A percentile compares a stretch with the other conserved stretches of the same genome.
Conservation (phyloP, 108 stramenopile species). For the Cyclotella kingstonii region DNA sequence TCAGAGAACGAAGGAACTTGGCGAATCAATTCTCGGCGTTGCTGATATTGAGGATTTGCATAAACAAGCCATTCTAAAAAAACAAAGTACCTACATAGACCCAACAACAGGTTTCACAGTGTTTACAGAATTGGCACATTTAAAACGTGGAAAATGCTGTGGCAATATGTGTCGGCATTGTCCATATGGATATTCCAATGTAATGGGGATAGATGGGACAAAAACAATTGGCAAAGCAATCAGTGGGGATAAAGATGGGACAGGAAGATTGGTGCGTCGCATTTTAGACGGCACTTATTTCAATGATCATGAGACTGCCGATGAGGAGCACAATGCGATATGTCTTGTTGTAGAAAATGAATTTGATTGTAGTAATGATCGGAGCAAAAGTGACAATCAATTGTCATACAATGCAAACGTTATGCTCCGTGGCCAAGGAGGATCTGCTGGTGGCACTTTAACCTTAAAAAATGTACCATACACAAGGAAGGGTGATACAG, state of each 20-base stretch:
- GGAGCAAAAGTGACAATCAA: not conserved
- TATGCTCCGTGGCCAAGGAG: conserved; percentile 36
- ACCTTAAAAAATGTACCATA: conserved; percentile 87
- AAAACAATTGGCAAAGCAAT: conserved; percentile 26
- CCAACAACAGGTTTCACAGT: conserved; percentile 86
- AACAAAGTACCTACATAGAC: conserved; percentile 76
- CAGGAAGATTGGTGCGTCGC: conserved; percentile 20
- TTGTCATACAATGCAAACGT: not conserved
- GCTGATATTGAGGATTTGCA: conserved; percentile 80
- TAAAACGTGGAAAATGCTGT: conserved; percentile 87
- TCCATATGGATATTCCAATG: conserved; percentile 87
- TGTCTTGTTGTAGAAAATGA: no score
- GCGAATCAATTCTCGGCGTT: conserved; percentile 9
- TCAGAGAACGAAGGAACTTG: no score
- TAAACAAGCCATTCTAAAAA: conserved; percentile 47
- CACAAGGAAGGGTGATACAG: conserved; percentile 70
- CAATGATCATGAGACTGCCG: conserved; percentile 12
- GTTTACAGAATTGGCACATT: conserved; percentile 85
- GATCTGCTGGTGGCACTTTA: conserved; percentile 47
- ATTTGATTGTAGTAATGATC: not conserved
- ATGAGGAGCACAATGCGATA: not conserved
- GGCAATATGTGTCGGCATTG: conserved; percentile 93
- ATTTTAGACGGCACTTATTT: conserved; percentile 45
- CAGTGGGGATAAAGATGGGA: conserved; percentile 52
- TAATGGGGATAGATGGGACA: conserved; percentile 22